These are phyloP conservation scores for Chlorella sp. DNA, from an alignment of 139 green algal genomes.

Conservation along the genomic window DNA sequence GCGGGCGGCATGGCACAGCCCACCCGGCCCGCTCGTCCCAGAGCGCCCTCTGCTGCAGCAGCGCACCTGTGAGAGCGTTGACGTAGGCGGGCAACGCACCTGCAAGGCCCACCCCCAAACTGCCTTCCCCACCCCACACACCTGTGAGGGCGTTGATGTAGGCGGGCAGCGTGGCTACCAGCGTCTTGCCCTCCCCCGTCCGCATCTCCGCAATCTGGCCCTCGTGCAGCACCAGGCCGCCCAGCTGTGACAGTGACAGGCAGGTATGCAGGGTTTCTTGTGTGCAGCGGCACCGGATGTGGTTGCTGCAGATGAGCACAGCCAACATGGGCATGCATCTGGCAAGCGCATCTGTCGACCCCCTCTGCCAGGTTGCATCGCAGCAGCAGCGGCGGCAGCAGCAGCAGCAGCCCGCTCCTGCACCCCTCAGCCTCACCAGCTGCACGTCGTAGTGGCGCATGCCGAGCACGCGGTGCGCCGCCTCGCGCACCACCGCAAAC, in stretches of 20 bases:
- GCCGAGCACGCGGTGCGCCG: slow-evolving; percentile 81
- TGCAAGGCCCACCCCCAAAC: slow-evolving; percentile 86
- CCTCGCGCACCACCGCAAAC: slow-evolving; percentile 95
- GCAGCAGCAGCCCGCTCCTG: too few species aligned
- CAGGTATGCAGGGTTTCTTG: too few species aligned
- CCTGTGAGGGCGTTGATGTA: slow-evolving; percentile 60
- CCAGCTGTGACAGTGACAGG: too few species aligned
- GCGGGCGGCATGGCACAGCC: too few species aligned
- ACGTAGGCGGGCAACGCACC: slow-evolving; percentile 80
- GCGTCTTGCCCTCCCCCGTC: slow-evolving; percentile 98
- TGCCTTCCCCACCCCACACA: background rate
- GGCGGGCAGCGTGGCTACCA: slow-evolving; percentile 87
- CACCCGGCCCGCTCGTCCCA: too few species aligned
- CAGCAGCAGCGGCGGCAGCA: too few species aligned
- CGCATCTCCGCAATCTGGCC: slow-evolving; percentile 93
- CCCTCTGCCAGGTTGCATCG: too few species aligned
- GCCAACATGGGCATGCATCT: too few species aligned
- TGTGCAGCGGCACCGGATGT: too few species aligned
- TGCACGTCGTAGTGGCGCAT: slow-evolving; percentile 96
- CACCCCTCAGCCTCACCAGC: slow-evolving; percentile 58
- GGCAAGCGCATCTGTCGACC: too few species aligned
- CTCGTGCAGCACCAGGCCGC: slow-evolving; percentile 93
- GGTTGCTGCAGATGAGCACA: too few species aligned
- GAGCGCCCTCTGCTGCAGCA: too few species aligned
- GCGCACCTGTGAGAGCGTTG: slow-evolving; percentile 46